Percentiles rank a stretch among this genome's conserved stretches.
These are phyloP conservation scores for Cerioporus squamosus DNA, from an alignment of 1,284 basidiomycete species.

Conservation along the genomic window DNA sequence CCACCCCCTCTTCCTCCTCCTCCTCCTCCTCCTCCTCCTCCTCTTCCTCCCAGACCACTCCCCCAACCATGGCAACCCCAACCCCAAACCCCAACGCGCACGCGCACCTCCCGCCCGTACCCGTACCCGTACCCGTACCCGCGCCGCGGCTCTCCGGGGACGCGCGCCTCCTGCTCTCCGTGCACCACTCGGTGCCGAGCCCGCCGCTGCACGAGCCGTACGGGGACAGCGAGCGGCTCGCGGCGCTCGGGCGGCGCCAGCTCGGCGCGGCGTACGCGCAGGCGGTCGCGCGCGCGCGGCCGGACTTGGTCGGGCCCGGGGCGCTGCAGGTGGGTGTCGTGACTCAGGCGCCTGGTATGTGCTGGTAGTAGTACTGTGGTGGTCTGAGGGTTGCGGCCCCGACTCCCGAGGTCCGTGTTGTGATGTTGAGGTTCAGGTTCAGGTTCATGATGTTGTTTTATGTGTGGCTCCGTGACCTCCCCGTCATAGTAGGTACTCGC, in stretches of 20 bases:
- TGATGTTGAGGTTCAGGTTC: too few species aligned
- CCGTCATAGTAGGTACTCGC: too few species aligned
- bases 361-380: too few species aligned
- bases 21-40: too few species aligned
- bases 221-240: conserved; percentile 2
- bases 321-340: conserved; percentile 4
- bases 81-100: too few species aligned
- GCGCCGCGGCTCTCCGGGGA: conserved; percentile 9
- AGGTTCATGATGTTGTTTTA: too few species aligned
- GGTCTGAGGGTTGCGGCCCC: too few species aligned
- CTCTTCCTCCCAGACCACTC: too few species aligned
- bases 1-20: too few species aligned
- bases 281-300: not conserved
- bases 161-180: conserved; percentile 9
- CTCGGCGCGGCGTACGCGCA: conserved; percentile 1
- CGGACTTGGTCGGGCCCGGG: not conserved
- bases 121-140: not conserved
- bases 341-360: not conserved
- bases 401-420: too few species aligned
- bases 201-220: not conserved
- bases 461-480: too few species aligned
- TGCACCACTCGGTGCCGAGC: not conserved
- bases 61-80: too few species aligned
- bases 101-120: not conserved
- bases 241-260: not conserved